Evolutionary conservation across 371 early-diverging fungal genomes (phyloP).

Genomic region (Mucor sp.): DNA sequence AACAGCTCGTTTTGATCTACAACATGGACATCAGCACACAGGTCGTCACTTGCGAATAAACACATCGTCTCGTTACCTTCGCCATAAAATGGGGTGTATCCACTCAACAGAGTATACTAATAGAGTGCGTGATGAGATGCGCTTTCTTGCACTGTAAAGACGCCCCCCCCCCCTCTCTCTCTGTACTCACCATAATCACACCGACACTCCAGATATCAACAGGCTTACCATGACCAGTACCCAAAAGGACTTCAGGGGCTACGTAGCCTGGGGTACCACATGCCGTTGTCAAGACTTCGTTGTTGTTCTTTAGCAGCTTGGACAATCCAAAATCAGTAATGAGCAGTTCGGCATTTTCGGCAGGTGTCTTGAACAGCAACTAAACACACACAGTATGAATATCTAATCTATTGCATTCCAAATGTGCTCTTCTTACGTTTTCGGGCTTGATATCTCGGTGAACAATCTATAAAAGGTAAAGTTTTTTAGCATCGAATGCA

Average conservation of each 20-base stretch:
- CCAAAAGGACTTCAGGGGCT: conserved; percentile 81
- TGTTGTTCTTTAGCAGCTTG: conserved; percentile 65
- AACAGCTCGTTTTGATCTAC: conserved; percentile 61
- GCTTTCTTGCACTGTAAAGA: not conserved
- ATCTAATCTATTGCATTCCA: not conserved
- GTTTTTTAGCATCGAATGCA: not conserved
- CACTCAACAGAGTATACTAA: conserved; percentile 78
- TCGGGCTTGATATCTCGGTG: conserved; percentile 88
- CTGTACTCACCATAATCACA: conserved; percentile 66
- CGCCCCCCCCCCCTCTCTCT: not conserved
- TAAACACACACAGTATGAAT: not conserved
- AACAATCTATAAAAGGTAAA: conserved; percentile 54
- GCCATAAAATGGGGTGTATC: conserved; percentile 87
- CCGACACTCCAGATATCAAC: conserved; percentile 92
- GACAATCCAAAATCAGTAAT: conserved; percentile 82
- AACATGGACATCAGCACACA: not conserved
- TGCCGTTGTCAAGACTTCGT: conserved; percentile 68
- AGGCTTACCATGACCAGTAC: conserved; percentile 61
- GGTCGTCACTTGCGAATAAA: not conserved
- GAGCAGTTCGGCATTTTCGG: conserved; percentile 57
- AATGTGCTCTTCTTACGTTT: conserved; percentile 46
- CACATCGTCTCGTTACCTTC: conserved; percentile 30
- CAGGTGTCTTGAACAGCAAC: conserved; percentile 59
- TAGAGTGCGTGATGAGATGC: not conserved
- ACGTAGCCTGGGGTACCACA: conserved; percentile 89